Base-by-base conservation (phyloP, 495 filamentous ascomycete species). In the Aspergillus wentii region DNA sequence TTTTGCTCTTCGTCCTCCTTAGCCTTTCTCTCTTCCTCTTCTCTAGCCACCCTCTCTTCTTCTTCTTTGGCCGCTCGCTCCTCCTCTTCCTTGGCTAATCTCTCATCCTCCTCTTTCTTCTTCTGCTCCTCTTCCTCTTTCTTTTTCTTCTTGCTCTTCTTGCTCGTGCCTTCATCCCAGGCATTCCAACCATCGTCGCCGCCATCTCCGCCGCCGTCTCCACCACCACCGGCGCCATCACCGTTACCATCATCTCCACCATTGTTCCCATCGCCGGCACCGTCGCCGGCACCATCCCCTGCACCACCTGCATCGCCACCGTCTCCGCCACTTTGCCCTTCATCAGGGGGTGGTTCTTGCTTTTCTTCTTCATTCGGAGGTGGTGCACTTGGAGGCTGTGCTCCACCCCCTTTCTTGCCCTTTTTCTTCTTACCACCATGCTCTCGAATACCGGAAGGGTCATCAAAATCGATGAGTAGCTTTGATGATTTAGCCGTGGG, bases 381-480 rank as follows among this genome's bases (percentile, higher is more conserved):
- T 9, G 46, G 46, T 2, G 49, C 4, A n/a, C 21, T 10, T 23
- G 48, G 20, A 15, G 49, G 26, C 16, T 53, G 51, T 8, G 51
- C 44, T 29, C 52, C 33, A 8, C 49, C 33, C 4, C 45, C 44
- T 19, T 67, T 62, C 23, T 69, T 64, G 41, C 66, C 66, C 25
- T 62, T 59, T n/a, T 65, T 69, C 14, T 68, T 69, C 57, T 62
- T 57, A 17, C 56, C 57, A 3, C 67, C 64, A 29, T 64, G 68
- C 44, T 75, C 75, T 0, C 72, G 69, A 15, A 71, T 56, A n/a
- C 59, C 68, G 23, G 62, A 54, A 6, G 62, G 49, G 20, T 68
- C 72, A 38, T 78, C 76, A 30, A 79, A 71, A 51, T 77, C 72
- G 27, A 75, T 67, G 16, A 64, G 58, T 50, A 23, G 59, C 47